phyloP scores from a whole-genome alignment of 371 early-diverging fungal genomes.

The Syncephalastrum contaminatum region DNA sequence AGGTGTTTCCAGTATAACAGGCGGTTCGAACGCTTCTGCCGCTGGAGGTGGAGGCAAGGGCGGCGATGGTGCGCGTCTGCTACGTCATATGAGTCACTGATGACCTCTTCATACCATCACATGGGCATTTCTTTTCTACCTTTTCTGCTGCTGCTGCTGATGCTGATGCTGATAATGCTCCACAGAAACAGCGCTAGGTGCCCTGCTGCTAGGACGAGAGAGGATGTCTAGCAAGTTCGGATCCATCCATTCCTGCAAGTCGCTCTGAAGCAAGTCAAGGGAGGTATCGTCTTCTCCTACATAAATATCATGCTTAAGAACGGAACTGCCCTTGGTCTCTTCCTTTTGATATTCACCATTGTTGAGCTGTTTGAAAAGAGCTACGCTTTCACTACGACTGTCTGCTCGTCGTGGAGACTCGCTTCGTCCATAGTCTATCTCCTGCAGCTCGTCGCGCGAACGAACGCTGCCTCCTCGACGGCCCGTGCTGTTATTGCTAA shows the following conservation, averaged over 20 bases:
- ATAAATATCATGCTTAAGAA: slow-evolving; percentile 1
- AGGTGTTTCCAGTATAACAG: not conserved
- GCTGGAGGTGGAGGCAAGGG: not conserved
- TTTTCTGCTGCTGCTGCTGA: not conserved
- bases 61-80: too few relatives aligned
- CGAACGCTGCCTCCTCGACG: too few relatives aligned
- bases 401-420: slow-evolving; percentile 10
- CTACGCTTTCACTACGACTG: slow-evolving; percentile 22
- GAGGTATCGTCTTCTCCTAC: slow-evolving; percentile 19
- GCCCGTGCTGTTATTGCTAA: too few relatives aligned
- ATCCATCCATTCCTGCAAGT: slow-evolving; percentile 18
- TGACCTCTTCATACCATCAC: too few relatives aligned
- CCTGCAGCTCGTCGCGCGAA: not conserved
- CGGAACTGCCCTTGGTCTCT: not conserved
- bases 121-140: too few relatives aligned
- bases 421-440: slow-evolving; percentile 1
- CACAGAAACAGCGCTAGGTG: slow-evolving; percentile 5
- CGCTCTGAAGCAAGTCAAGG: slow-evolving; percentile 16
- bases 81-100: too few relatives aligned
- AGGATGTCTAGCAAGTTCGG: slow-evolving; percentile 14
- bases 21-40: not conserved
- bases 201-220: slow-evolving; percentile 21
- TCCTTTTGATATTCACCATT: slow-evolving; percentile 10
- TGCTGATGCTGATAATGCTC: not conserved
- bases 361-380: slow-evolving; percentile 20